Conservation (phyloP, 176 grass and related monocot genomes). For the Carex pumila region DNA sequence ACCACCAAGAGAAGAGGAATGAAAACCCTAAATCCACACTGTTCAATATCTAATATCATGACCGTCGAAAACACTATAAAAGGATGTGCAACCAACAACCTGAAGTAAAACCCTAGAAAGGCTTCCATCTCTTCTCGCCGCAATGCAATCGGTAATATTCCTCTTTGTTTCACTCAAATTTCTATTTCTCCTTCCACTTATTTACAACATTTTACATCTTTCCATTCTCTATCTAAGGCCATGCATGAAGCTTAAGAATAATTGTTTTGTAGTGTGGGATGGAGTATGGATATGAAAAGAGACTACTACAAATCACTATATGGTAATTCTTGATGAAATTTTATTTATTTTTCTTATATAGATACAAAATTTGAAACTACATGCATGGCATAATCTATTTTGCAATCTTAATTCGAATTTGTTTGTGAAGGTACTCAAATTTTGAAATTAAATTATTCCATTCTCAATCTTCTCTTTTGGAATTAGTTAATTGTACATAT, state of each 20-base stretch:
- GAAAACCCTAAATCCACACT: not conserved
- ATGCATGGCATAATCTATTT: not conserved
- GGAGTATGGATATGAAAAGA: not conserved
- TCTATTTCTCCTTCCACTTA: not conserved
- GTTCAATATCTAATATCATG: conserved; percentile 4
- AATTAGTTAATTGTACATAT: not conserved
- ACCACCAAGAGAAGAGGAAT: not conserved
- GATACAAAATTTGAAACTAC: not conserved
- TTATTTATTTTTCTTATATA: not conserved
- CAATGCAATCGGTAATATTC: not conserved
- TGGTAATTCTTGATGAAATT: not conserved
- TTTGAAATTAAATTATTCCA: not conserved
- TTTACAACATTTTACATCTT: not conserved
- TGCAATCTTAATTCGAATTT: not conserved
- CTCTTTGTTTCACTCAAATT: not conserved
- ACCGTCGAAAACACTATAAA: not conserved
- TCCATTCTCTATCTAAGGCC: not conserved
- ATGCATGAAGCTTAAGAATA: not conserved
- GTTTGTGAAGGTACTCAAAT: not conserved
- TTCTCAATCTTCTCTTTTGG: not conserved
- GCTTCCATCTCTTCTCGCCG: not conserved
- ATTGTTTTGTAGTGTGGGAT: not conserved
- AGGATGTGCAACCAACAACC: not conserved
- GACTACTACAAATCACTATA: not conserved
- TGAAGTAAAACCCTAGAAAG: not conserved